A percentile compares a stretch with the other conserved stretches of the same genome.
phyloP scores from a whole-genome alignment of 1,284 basidiomycete species.

The Fomitopsis betulina region DNA sequence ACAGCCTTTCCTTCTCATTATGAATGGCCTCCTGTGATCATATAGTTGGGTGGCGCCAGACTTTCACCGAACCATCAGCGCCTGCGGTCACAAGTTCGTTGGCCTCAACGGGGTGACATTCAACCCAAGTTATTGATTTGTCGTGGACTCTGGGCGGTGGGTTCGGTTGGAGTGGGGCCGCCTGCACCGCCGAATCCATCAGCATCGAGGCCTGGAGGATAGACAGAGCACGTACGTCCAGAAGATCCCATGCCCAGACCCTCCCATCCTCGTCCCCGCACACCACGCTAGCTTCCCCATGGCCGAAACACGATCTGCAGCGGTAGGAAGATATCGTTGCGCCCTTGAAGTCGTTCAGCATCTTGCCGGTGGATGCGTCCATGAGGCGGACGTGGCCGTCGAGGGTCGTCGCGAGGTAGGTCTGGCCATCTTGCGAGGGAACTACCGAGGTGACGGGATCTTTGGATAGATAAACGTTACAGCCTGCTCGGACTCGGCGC shows the following conservation, averaged over 20 bases:
- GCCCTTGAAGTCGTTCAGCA: conserved; percentile 83
- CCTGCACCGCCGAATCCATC: conserved; percentile 36
- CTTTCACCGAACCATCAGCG: conserved; percentile 81
- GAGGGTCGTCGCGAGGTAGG: conserved; percentile 78
- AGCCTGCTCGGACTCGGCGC: background rate
- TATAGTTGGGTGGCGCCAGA: conserved; percentile 54
- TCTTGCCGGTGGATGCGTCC: conserved; percentile 78
- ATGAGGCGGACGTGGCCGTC: conserved; percentile 86
- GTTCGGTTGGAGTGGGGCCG: conserved; percentile 57
- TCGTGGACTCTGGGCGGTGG: conserved; percentile 73
- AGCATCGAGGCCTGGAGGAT: background rate
- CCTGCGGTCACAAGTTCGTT: conserved; percentile 85
- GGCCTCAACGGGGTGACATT: conserved; percentile 79
- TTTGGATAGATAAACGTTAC: conserved; percentile 27
- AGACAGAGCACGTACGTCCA: conserved; percentile 59
- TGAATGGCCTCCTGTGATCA: no score
- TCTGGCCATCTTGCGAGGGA: conserved; percentile 70
- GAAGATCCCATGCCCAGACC: conserved; percentile 90
- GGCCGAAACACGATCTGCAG: conserved; percentile 79
- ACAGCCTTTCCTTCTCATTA: no score
- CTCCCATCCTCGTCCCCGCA: conserved; percentile 88
- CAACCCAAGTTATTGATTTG: conserved; percentile 88
- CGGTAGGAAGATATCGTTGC: conserved; percentile 75
- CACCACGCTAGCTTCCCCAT: conserved; percentile 78
- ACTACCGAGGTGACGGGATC: conserved; percentile 83